These are phyloP conservation scores for Bryum argenteum DNA, from an alignment of 225 moss, liverwort and hornwort genomes.

Conservation along the genomic window DNA sequence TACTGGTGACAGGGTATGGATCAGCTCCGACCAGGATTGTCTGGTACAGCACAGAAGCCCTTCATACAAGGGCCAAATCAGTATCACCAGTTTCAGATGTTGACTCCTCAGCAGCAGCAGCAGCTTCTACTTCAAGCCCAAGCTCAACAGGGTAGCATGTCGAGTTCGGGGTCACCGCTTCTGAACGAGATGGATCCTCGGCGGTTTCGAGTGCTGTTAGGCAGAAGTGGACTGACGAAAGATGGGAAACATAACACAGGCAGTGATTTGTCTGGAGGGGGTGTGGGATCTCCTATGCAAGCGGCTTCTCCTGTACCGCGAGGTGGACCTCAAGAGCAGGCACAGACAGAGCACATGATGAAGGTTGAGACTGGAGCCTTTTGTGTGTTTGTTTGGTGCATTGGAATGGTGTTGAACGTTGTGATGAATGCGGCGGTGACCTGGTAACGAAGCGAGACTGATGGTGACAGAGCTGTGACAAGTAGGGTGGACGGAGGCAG, in stretches of 20 bases:
- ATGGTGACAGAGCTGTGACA: not conserved
- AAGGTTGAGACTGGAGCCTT: conserved; percentile 54
- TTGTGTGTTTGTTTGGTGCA: not conserved
- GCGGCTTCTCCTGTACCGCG: conserved; percentile 86
- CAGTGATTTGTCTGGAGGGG: conserved; percentile 82
- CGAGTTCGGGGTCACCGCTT: conserved; percentile 82
- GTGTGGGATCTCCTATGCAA: conserved; percentile 96
- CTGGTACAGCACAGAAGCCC: conserved; percentile 76
- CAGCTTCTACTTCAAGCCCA: conserved; percentile 84
- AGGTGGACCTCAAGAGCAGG: conserved; percentile 72
- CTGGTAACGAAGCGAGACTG: not conserved
- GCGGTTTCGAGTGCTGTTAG: conserved; percentile 80
- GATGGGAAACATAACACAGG: conserved; percentile 82
- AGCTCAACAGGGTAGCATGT: conserved; percentile 68
- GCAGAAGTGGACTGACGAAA: conserved; percentile 73
- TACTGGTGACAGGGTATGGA: conserved; percentile 74
- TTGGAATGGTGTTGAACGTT: not conserved
- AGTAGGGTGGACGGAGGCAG: not conserved
- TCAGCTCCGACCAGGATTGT: conserved; percentile 69
- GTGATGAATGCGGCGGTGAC: not conserved
- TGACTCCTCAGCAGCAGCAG: conserved; percentile 88
- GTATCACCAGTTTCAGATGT: conserved; percentile 86
- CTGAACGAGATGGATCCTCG: conserved; percentile 88
- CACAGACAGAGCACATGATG: conserved; percentile 74
- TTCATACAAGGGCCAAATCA: conserved; percentile 74